A percentile compares a stretch with the other conserved stretches of the same genome.
Evolutionary conservation across 2,329 filamentous ascomycete genomes (phyloP).

Genomic region (Claviceps humidiphila): DNA sequence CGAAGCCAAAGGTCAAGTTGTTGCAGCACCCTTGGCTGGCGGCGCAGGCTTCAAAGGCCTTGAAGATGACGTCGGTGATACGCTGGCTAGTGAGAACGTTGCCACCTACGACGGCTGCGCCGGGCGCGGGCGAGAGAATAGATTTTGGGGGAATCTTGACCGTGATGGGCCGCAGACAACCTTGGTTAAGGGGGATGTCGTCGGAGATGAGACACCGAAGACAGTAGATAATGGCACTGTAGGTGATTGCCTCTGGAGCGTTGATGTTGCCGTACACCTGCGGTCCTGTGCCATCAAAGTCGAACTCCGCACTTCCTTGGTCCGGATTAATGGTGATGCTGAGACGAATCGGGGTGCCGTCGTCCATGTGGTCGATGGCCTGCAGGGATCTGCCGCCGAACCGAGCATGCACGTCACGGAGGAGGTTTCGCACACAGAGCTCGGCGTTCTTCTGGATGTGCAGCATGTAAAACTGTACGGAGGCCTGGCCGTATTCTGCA

Average conservation of each 20-base stretch:
- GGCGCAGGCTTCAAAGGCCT: conserved; percentile 67
- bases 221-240: conserved; percentile 80
- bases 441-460: conserved; percentile 73
- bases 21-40: conserved; percentile 72
- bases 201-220: conserved; percentile 65
- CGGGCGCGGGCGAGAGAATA: conserved; percentile 62
- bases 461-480: conserved; percentile 75
- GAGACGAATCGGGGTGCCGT: conserved; percentile 63
- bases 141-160: conserved; percentile 61
- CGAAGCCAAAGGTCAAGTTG: conserved; percentile 73
- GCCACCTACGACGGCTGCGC: conserved; percentile 69
- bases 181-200: conserved; percentile 75
- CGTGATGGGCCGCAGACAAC: conserved; percentile 62
- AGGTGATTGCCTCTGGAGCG: conserved; percentile 69
- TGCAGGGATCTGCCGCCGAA: conserved; percentile 59
- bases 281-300: conserved; percentile 66
- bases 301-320: conserved; percentile 66
- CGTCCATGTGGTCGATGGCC: conserved; percentile 72
- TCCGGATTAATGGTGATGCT: conserved; percentile 62
- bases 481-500: conserved; percentile 62
- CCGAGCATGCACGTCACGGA: conserved; percentile 56
- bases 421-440: conserved; percentile 55
- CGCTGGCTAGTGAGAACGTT: conserved; percentile 47
- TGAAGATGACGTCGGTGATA: conserved; percentile 35
- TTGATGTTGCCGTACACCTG: conserved; percentile 75